Evolutionary conservation across 192 early-diverging fungal species (phyloP).

Genomic region (Umbelopsis vinacea): DNA sequence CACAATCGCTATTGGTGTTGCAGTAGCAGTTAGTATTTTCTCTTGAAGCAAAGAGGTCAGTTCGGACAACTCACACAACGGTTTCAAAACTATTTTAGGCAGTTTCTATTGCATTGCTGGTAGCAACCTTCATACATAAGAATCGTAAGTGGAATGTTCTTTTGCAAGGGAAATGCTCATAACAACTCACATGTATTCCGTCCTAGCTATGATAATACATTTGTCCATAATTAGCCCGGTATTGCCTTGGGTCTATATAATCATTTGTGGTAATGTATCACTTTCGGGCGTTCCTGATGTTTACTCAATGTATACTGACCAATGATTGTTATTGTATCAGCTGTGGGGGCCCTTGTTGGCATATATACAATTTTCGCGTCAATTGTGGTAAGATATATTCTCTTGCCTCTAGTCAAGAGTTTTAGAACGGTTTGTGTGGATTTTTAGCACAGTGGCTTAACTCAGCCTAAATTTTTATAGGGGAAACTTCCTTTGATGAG

Average conservation of each 20-base stretch:
- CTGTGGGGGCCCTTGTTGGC: conserved; percentile 27
- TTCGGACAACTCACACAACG: not conserved
- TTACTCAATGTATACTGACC: too few species aligned
- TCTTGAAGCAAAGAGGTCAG: not conserved
- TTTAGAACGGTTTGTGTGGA: not conserved
- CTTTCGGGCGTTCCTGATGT: not conserved
- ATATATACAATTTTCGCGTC: conserved; percentile 20
- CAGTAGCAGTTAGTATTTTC: conserved; percentile 23
- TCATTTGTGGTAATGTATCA: conserved; percentile 24
- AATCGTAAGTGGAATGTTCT: conserved; percentile 30
- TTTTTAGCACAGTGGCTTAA: not conserved
- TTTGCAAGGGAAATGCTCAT: not conserved
- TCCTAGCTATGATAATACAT: conserved; percentile 40
- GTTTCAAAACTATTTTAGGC: conserved; percentile 18
- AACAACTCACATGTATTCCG: not conserved
- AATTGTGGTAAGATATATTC: conserved; percentile 20
- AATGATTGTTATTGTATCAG: not conserved
- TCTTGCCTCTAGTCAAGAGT: not conserved
- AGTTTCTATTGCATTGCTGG: conserved; percentile 27
- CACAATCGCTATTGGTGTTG: conserved; percentile 22
- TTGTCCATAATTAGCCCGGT: conserved; percentile 19
- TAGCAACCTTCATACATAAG: conserved; percentile 35
- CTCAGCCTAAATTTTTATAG: conserved; percentile 8
- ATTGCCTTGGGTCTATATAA: conserved; percentile 38
- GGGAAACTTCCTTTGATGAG: conserved; percentile 37